A percentile compares a stretch with the other conserved stretches of the same genome.
These are phyloP conservation scores for Phytophthora sansomeana DNA, from an alignment of 352 stramenopile species.

Conservation along the genomic window DNA sequence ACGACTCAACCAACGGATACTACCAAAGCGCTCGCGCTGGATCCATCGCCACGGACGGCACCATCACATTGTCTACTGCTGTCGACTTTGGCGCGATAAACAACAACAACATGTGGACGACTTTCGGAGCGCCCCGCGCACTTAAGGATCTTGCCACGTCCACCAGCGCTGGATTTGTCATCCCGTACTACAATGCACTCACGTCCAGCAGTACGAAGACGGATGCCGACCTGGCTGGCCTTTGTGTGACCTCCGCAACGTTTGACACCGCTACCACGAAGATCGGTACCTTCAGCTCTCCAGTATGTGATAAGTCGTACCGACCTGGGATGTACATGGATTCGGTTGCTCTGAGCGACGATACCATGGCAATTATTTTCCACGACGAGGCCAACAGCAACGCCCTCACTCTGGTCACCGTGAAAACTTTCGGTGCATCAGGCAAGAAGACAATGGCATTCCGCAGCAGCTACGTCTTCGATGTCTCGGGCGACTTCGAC, in stretches of 20 bases:
- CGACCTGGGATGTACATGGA: conserved; percentile 47
- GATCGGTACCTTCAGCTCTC: too few species aligned
- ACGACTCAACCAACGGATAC: conserved; percentile 18
- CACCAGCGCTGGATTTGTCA: conserved; percentile 44
- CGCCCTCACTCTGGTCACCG: conserved; percentile 53
- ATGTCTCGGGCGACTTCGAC: conserved; percentile 54
- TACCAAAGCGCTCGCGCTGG: conserved; percentile 50
- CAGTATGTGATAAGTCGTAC: conserved; percentile 56
- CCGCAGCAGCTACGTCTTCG: conserved; percentile 57
- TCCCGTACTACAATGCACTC: conserved; percentile 55
- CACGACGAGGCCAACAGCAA: conserved; percentile 66
- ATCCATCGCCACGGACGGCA: conserved; percentile 39
- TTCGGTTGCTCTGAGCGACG: conserved; percentile 54
- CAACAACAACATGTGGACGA: conserved; percentile 21
- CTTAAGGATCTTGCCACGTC: conserved; percentile 30
- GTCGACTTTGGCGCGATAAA: conserved; percentile 49
- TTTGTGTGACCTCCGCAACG: conserved; percentile 55
- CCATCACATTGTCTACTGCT: conserved; percentile 44
- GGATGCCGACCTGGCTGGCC: conserved; percentile 34
- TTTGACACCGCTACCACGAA: conserved; percentile 26
- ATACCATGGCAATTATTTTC: conserved; percentile 56
- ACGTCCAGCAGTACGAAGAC: conserved; percentile 12
- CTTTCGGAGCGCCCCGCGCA: conserved; percentile 47
- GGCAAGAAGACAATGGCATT: conserved; percentile 42
- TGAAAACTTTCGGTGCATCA: conserved; percentile 34